Evolutionary conservation across 2,329 filamentous ascomycete species (phyloP).

Genomic region (Zymoseptoria tritici): DNA sequence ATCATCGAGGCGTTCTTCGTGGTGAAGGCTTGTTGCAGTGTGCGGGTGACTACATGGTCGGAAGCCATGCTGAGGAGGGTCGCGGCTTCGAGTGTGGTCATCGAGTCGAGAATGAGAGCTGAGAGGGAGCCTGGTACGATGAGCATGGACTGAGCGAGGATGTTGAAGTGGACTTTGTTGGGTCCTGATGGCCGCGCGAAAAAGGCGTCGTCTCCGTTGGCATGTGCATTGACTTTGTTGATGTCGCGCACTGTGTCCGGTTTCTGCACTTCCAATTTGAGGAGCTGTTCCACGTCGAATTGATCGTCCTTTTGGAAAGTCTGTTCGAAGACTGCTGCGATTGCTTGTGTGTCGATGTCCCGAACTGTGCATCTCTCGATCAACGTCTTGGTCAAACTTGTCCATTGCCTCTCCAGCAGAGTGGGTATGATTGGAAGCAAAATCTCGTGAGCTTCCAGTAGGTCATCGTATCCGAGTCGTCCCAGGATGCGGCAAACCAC

Average conservation of each 20-base stretch:
- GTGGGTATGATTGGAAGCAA: constrained; percentile 66
- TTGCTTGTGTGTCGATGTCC: constrained; percentile 47
- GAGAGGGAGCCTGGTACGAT: constrained; percentile 61
- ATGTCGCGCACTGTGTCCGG: constrained; percentile 4
- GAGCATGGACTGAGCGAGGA: constrained; percentile 75
- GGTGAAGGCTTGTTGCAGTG: constrained; percentile 57
- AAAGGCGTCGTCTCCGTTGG: constrained; percentile 8
- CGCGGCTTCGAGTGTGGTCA: constrained; percentile 45
- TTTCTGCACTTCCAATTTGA: constrained; percentile 45
- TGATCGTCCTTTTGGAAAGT: constrained; percentile 46
- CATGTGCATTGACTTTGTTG: constrained; percentile 12
- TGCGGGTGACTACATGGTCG: constrained; percentile 50
- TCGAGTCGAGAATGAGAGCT: constrained; percentile 60
- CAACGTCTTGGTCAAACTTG: constrained; percentile 70
- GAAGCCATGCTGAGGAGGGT: constrained; percentile 56
- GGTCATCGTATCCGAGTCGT: constrained; percentile 77
- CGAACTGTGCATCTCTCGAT: constrained; percentile 76
- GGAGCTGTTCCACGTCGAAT: constrained; percentile 52
- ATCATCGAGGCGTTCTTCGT: constrained; percentile 47
- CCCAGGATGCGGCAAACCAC: constrained; percentile 77
- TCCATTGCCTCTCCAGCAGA: constrained; percentile 67
- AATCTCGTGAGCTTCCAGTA: constrained; percentile 63
- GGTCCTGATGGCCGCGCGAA: constrained; percentile 19
- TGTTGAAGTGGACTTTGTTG: constrained; percentile 60
- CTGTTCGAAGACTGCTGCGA: constrained; percentile 51